Evolutionary conservation across 176 grass and related monocot species (phyloP).

Genomic region (Hordeum marinum): DNA sequence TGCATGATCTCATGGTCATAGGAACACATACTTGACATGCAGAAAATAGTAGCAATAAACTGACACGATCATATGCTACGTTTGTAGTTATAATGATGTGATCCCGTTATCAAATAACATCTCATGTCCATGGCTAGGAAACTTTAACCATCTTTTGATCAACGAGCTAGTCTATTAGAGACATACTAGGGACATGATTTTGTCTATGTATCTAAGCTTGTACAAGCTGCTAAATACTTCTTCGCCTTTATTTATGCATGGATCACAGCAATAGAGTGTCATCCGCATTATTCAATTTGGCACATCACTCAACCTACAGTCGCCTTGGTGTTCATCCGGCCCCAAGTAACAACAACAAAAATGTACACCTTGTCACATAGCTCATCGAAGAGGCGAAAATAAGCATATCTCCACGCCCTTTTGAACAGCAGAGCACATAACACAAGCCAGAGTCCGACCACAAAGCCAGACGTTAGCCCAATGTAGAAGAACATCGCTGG

Average conservation of each 20-base stretch:
- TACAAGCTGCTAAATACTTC: not conserved
- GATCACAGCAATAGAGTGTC: not conserved
- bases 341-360: not conserved
- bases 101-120: too few species aligned
- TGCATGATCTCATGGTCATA: too few species aligned
- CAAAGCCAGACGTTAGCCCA: not conserved
- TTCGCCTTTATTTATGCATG: not conserved
- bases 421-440: not conserved
- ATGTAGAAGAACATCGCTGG: not conserved
- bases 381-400: not conserved
- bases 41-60: too few species aligned
- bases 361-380: slow-evolving; percentile 7
- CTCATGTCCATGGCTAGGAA: too few species aligned
- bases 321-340: not conserved
- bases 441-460: slow-evolving; percentile 21
- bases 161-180: too few species aligned
- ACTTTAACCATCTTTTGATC: too few species aligned
- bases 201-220: too few species aligned
- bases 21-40: too few species aligned
- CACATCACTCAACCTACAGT: not conserved
- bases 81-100: too few species aligned
- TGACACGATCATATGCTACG: too few species aligned
- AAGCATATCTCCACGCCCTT: slow-evolving; percentile 7
- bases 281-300: not conserved
- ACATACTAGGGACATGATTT: too few species aligned